phyloP scores from a whole-genome alignment of 2,329 filamentous ascomycete species.

The Aureobasidium subglaciale region DNA sequence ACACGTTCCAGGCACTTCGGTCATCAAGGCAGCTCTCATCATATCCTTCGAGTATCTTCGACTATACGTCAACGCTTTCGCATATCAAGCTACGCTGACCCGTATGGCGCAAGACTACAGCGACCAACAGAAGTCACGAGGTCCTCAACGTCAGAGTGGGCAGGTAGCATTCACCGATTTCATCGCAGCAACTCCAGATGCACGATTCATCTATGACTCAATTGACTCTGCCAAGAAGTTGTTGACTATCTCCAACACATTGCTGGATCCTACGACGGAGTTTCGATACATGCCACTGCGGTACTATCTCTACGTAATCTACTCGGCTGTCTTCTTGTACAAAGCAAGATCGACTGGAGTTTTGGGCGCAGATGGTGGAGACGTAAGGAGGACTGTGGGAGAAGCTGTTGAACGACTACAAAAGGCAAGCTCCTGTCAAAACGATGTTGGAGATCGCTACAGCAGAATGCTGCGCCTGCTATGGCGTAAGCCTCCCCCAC shows the following conservation, averaged over 20 bases:
- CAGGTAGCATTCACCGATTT: conserved; percentile 42
- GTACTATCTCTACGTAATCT: conserved; percentile 57
- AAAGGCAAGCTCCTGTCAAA: conserved; percentile 49
- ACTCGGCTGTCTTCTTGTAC: conserved; percentile 59
- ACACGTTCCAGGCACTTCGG: conserved; percentile 41
- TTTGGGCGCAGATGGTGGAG: conserved; percentile 47
- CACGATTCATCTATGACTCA: conserved; percentile 60
- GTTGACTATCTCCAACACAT: conserved; percentile 52
- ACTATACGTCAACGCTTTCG: conserved; percentile 61
- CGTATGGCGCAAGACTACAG: conserved; percentile 33
- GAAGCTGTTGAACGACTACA: conserved; percentile 54
- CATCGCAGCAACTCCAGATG: conserved; percentile 54
- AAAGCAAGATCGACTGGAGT: conserved; percentile 57
- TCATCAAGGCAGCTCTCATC: conserved; percentile 53
- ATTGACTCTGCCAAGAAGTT: conserved; percentile 58
- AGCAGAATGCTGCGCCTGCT: conserved; percentile 53
- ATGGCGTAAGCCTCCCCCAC: conserved; percentile 42
- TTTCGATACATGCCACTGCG: conserved; percentile 58
- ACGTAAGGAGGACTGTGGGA: conserved; percentile 51
- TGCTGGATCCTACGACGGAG: conserved; percentile 51
- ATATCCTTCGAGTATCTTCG: conserved; percentile 59
- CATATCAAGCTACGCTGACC: conserved; percentile 46
- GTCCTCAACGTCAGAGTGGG: conserved; percentile 19
- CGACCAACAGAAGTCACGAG: conserved; percentile 35
- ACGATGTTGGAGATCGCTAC: conserved; percentile 56